Evolutionary conservation across 1,284 basidiomycete species (phyloP).

Genomic region (Schizophyllum commune): DNA sequence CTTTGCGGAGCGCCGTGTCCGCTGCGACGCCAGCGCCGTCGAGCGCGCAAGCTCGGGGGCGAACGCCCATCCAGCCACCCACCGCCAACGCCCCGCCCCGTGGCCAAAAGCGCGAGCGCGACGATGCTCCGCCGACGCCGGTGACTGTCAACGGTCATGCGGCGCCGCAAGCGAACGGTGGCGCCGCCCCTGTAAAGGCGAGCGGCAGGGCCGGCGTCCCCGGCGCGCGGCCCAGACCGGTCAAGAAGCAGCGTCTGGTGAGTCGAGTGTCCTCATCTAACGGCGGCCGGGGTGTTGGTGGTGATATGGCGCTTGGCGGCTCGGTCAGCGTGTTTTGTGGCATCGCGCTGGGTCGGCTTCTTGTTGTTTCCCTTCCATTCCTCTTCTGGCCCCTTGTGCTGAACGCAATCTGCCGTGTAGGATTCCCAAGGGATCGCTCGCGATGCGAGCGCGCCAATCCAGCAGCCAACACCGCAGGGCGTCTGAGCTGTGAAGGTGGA

Average conservation of each 20-base stretch:
- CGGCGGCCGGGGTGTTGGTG: background rate
- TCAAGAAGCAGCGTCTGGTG: conserved; percentile 74
- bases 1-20: conserved; percentile 1
- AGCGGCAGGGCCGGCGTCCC: conserved; percentile 49
- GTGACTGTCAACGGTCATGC: conserved; percentile 8
- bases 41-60: conserved; percentile 12
- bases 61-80: conserved; percentile 15
- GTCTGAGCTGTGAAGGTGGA: conserved; percentile 21
- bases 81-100: conserved; percentile 12
- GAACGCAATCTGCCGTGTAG: conserved; percentile 16
- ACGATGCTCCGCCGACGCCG: conserved; percentile 11
- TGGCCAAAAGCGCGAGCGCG: conserved; percentile 20
- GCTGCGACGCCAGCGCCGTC: conserved; percentile 5
- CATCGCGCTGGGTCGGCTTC: conserved; percentile 1
- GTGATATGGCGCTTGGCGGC: background rate
- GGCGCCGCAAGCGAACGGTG: conserved; percentile 14
- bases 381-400: background rate
- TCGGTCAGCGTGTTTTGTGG: conserved; percentile 7
- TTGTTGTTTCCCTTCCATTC: conserved; percentile 1
- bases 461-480: conserved; percentile 46
- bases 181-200: conserved; percentile 24
- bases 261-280: conserved; percentile 18
- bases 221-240: conserved; percentile 55
- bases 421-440: conserved; percentile 39
- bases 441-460: conserved; percentile 33